Conservation (phyloP, 768 basidiomycete species). For the Gloeopeniophorella convolvens region DNA sequence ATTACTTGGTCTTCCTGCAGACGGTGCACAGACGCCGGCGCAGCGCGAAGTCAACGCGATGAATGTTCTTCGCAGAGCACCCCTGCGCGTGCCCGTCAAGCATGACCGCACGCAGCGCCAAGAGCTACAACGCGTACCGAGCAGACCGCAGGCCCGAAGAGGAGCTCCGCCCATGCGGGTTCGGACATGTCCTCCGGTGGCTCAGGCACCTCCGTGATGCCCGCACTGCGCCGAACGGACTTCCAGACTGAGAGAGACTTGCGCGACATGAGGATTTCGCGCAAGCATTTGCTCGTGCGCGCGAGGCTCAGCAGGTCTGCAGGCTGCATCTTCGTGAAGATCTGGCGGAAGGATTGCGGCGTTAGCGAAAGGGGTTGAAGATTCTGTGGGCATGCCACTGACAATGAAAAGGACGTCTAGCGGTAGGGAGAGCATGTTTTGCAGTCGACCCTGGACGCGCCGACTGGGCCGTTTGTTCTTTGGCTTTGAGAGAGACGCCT, state of each 20-base stretch:
- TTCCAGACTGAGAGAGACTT: slow-evolving; percentile 16
- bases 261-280: slow-evolving; percentile 18
- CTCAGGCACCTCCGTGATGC: slow-evolving; percentile 5
- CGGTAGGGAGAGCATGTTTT: slow-evolving; percentile 15
- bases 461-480: not conserved
- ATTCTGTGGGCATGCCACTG: slow-evolving; percentile 1
- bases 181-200: slow-evolving; percentile 20
- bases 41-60: slow-evolving; percentile 17
- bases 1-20: slow-evolving; percentile 16
- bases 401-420: slow-evolving; percentile 17
- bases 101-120: not conserved
- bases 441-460: slow-evolving; percentile 13
- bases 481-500: not conserved
- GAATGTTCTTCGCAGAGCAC: slow-evolving; percentile 13
- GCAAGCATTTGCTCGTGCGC: slow-evolving; percentile 17
- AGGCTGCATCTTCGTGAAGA: slow-evolving; percentile 10
- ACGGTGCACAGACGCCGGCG: slow-evolving; percentile 13
- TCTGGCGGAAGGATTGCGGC: not conserved
- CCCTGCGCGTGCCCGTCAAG: not conserved
- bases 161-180: slow-evolving; percentile 17
- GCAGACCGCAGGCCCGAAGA: slow-evolving; percentile 17
- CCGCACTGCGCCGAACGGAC: slow-evolving; percentile 3
- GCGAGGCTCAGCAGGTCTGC: slow-evolving; percentile 16
- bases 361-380: not conserved
- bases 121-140: not conserved